These are phyloP conservation scores for Yarrowia deformans DNA, from an alignment of 805 yeast genomes.

Conservation along the genomic window DNA sequence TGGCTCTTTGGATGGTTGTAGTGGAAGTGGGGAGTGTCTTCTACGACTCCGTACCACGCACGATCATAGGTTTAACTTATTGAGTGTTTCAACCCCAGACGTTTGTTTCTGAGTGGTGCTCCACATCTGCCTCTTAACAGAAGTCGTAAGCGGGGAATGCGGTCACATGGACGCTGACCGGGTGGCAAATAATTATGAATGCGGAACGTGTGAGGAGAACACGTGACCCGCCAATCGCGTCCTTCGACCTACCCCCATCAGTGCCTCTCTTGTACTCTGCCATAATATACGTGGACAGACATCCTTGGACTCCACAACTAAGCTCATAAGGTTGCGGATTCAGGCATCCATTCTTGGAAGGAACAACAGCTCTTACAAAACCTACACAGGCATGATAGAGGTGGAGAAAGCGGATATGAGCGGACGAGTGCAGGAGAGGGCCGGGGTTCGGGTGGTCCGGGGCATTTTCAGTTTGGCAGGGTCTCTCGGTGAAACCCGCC, in stretches of 20 bases:
- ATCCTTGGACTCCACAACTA: not conserved
- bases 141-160: slow-evolving; percentile 1
- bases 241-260: not conserved
- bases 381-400: not conserved
- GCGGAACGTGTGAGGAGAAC: not conserved
- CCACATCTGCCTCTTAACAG: not conserved
- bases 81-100: not conserved
- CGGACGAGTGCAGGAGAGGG: not conserved
- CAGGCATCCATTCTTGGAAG: not conserved
- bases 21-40: too few species aligned
- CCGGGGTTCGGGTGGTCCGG: not conserved
- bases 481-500: not conserved
- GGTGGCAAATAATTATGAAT: slow-evolving; percentile 9
- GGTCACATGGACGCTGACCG: slow-evolving; percentile 1
- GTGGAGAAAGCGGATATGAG: not conserved
- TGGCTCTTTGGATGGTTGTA: too few species aligned
- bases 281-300: not conserved
- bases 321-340: slow-evolving; percentile 11
- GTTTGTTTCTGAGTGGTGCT: too few species aligned
- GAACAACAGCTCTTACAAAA: not conserved
- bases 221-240: not conserved
- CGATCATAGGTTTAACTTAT: too few species aligned
- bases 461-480: not conserved
- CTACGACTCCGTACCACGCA: too few species aligned
- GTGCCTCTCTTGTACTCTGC: not conserved